Percentiles rank a stretch among this genome's conserved stretches.
Conservation (phyloP, 177 flowering plant species). For the Vitis hybrid region DNA sequence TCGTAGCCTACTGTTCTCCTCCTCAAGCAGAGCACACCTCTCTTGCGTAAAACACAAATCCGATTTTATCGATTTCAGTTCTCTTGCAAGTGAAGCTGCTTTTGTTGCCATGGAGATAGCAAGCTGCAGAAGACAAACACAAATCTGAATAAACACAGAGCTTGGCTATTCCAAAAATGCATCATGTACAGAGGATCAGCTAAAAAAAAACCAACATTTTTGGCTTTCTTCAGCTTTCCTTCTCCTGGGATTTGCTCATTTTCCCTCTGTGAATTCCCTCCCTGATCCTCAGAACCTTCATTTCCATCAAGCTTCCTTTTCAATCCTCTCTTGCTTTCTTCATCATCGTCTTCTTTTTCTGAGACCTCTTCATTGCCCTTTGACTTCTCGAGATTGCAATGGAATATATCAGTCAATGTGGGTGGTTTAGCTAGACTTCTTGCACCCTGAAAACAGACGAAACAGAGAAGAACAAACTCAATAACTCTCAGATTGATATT, state of each 20-base stretch:
- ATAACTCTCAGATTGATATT: too few species aligned
- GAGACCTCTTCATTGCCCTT: conserved; percentile 21
- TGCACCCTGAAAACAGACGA: conserved; percentile 58
- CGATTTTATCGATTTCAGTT: conserved; percentile 68
- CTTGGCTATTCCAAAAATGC: not conserved
- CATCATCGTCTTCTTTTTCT: conserved; percentile 22
- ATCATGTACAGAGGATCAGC: not conserved
- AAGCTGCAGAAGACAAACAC: conserved; percentile 46
- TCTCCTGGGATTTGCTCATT: conserved; percentile 29
- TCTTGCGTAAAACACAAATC: conserved; percentile 77
- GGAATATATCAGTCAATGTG: conserved; percentile 58
- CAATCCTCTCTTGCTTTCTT: conserved; percentile 27
- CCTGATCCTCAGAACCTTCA: conserved; percentile 34
- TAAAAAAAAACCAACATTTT: conserved; percentile 47
- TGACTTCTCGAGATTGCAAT: conserved; percentile 23
- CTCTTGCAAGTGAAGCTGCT: conserved; percentile 76
- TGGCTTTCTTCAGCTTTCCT: conserved; percentile 68
- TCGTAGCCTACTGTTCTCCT: conserved; percentile 78
- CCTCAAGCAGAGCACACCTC: conserved; percentile 71
- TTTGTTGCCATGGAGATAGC: conserved; percentile 88
- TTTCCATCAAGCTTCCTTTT: conserved; percentile 59
- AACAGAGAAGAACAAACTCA: not conserved
- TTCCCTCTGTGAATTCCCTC: conserved; percentile 23
- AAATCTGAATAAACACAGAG: conserved; percentile 4
- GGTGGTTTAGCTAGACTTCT: conserved; percentile 67